These are phyloP conservation scores for Pseudevernia furfuracea DNA, from an alignment of 495 filamentous ascomycete species.

Conservation along the genomic window DNA sequence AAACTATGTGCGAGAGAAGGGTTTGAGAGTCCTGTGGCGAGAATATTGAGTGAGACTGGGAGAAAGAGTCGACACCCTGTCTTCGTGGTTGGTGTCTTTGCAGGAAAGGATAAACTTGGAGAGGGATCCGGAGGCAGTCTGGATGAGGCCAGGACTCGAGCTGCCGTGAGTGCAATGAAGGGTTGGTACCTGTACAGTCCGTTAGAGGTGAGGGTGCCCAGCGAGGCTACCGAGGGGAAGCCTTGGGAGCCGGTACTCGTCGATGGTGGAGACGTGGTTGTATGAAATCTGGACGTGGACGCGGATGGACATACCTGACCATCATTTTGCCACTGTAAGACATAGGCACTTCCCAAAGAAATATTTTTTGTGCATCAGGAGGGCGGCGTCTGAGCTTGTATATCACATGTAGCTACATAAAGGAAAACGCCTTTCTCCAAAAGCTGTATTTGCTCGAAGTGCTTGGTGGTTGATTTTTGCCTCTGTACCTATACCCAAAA, in stretches of 20 bases:
- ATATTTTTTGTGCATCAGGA: constrained; percentile 11
- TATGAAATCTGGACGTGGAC: constrained; percentile 32
- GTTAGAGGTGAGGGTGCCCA: constrained; percentile 61
- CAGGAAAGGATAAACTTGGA: constrained; percentile 78
- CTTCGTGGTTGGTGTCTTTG: constrained; percentile 90
- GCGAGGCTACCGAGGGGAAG: constrained; percentile 57
- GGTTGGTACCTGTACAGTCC: constrained; percentile 95
- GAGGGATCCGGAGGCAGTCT: constrained; percentile 73
- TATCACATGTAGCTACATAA: constrained; percentile 6
- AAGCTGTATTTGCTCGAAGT: background rate
- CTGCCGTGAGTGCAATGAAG: constrained; percentile 77
- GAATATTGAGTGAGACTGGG: constrained; percentile 82
- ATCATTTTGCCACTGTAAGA: background rate
- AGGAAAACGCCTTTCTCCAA: constrained; percentile 13
- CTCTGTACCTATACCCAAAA: background rate
- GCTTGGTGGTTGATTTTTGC: background rate
- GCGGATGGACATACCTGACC: background rate
- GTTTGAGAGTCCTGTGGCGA: constrained; percentile 80
- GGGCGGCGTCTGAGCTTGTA: constrained; percentile 11
- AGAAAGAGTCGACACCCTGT: constrained; percentile 73
- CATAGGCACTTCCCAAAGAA: background rate
- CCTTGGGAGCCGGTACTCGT: constrained; percentile 78
- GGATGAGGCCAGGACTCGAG: constrained; percentile 65
- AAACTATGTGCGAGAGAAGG: constrained; percentile 77
- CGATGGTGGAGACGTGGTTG: constrained; percentile 84